These are phyloP conservation scores for Penicillium malachiteum DNA, from an alignment of 495 filamentous ascomycete genomes.

Conservation along the genomic window DNA sequence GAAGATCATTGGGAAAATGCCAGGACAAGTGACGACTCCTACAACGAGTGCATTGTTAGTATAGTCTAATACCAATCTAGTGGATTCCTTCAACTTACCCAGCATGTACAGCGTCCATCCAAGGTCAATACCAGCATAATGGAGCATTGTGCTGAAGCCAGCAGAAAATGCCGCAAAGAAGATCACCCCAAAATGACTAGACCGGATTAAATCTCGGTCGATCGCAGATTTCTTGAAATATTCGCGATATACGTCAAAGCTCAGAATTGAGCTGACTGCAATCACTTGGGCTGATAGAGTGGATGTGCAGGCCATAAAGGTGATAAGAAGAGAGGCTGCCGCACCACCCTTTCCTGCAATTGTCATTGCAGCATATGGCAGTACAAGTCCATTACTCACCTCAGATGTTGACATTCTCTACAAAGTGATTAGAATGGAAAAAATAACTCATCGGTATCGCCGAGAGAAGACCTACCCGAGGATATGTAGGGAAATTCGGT, in stretches of 20 bases:
- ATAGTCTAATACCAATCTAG: not conserved
- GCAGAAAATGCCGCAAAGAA: constrained; percentile 44
- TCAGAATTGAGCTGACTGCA: constrained; percentile 42
- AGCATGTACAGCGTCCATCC: constrained; percentile 42
- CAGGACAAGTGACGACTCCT: constrained; percentile 44
- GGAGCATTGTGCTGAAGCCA: constrained; percentile 36
- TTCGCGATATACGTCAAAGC: constrained; percentile 44
- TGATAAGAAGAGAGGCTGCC: constrained; percentile 39
- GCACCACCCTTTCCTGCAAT: constrained; percentile 46
- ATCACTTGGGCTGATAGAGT: constrained; percentile 44
- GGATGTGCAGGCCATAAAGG: constrained; percentile 48
- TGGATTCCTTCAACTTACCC: constrained; percentile 17
- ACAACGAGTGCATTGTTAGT: not conserved
- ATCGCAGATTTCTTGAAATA: constrained; percentile 44
- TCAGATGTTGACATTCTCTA: constrained; percentile 40
- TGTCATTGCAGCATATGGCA: constrained; percentile 43
- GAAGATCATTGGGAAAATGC: constrained; percentile 50
- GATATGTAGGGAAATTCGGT: constrained; percentile 44
- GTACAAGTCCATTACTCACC: constrained; percentile 37
- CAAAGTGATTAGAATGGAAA: not conserved
- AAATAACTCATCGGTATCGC: not conserved
- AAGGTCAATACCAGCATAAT: constrained; percentile 38
- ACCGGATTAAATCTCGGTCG: constrained; percentile 37
- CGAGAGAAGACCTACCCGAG: constrained; percentile 26
- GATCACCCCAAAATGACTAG: constrained; percentile 44